Evolutionary conservation across 2,329 filamentous ascomycete species (phyloP).

Genomic region (Sphaerulina vaccinii): DNA sequence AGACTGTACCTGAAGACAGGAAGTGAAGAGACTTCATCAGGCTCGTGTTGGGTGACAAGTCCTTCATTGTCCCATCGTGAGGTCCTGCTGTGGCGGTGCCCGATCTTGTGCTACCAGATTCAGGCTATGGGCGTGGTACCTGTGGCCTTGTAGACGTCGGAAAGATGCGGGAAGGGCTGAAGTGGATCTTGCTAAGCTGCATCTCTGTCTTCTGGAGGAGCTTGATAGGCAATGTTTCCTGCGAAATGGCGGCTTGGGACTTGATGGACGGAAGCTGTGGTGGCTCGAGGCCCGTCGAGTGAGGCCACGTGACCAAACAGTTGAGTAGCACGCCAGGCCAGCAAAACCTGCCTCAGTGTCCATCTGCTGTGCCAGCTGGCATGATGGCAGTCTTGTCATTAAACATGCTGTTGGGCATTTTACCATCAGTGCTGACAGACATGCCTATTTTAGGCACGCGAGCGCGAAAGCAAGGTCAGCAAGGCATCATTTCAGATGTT

Average conservation of each 20-base stretch:
- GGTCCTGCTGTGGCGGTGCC: neutral
- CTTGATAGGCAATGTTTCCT: too few species aligned
- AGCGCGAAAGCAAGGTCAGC: neutral
- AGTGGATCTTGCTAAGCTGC: neutral
- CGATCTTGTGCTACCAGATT: neutral
- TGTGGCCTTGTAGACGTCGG: neutral
- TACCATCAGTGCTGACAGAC: neutral
- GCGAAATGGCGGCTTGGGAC: too few species aligned
- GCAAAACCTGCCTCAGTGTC: neutral
- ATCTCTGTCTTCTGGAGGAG: neutral
- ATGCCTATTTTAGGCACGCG: neutral
- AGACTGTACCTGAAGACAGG: conserved; percentile 3
- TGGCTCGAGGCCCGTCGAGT: too few species aligned
- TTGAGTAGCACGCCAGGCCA: too few species aligned
- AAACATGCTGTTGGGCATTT: neutral
- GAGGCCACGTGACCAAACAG: too few species aligned
- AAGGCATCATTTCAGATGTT: too few species aligned
- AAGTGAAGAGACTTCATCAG: too few species aligned
- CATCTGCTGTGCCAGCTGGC: neutral
- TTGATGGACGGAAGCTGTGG: too few species aligned
- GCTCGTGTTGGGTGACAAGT: neutral
- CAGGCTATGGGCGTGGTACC: neutral
- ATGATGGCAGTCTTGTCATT: neutral
- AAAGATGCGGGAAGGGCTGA: conserved; percentile 1
- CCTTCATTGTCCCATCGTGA: neutral